These are phyloP conservation scores for Ascochyta rabiei DNA, from an alignment of 2,329 filamentous ascomycete species.

Conservation along the genomic window DNA sequence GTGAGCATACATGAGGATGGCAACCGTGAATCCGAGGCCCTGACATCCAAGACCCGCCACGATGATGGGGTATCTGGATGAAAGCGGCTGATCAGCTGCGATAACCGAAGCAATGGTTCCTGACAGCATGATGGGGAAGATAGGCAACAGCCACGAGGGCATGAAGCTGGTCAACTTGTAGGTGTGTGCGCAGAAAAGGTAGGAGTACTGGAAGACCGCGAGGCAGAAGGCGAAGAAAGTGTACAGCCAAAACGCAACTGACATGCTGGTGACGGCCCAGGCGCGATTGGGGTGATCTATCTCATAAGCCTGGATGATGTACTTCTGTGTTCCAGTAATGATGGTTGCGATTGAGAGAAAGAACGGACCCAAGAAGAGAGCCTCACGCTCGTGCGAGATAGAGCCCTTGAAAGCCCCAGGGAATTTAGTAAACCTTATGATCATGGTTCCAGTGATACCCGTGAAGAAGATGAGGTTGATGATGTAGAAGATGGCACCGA, in stretches of 20 bases:
- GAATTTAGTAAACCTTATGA: slow-evolving; percentile 55
- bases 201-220: slow-evolving; percentile 62
- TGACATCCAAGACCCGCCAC: slow-evolving; percentile 72
- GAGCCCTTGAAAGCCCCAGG: slow-evolving; percentile 54
- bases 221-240: slow-evolving; percentile 49
- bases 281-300: slow-evolving; percentile 48
- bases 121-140: slow-evolving; percentile 75
- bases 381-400: slow-evolving; percentile 58
- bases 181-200: slow-evolving; percentile 65
- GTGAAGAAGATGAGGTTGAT: slow-evolving; percentile 58
- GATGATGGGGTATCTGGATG: slow-evolving; percentile 66
- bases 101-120: slow-evolving; percentile 74
- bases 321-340: slow-evolving; percentile 50
- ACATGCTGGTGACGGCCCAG: slow-evolving; percentile 50
- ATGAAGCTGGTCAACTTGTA: slow-evolving; percentile 71
- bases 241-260: slow-evolving; percentile 53
- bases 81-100: slow-evolving; percentile 63
- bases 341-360: slow-evolving; percentile 51
- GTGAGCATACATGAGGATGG: slow-evolving; percentile 73
- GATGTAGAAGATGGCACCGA: slow-evolving; percentile 59
- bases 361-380: slow-evolving; percentile 56
- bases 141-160: slow-evolving; percentile 75
- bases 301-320: slow-evolving; percentile 40
- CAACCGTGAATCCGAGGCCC: slow-evolving; percentile 71
- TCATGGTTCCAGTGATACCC: slow-evolving; percentile 35